Percentiles rank a stretch among this genome's conserved stretches.
These are phyloP conservation scores for Colletotrichum filicis DNA, from an alignment of 2,329 filamentous ascomycete genomes.

Conservation along the genomic window DNA sequence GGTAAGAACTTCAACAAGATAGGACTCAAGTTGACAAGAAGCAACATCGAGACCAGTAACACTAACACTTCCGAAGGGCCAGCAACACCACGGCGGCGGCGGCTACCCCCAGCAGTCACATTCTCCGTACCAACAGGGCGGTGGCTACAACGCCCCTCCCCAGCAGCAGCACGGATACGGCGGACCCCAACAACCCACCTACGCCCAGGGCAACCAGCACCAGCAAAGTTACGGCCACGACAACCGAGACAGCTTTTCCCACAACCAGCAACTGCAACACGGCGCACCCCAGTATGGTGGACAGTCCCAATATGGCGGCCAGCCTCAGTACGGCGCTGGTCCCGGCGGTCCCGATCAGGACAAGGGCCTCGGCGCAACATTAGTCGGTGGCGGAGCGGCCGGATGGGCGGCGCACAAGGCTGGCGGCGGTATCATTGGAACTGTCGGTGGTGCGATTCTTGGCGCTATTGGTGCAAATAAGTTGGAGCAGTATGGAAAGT, in stretches of 20 bases:
- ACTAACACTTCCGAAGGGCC: conserved; percentile 17
- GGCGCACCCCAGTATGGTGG: conserved; percentile 32
- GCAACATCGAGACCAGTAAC: neutral
- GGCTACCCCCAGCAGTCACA: conserved; percentile 35
- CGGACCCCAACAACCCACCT: conserved; percentile 30
- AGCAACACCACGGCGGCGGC: conserved; percentile 34
- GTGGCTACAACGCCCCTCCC: conserved; percentile 35
- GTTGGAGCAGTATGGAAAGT: conserved; percentile 50
- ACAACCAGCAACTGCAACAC: conserved; percentile 37
- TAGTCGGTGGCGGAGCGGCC: conserved; percentile 64
- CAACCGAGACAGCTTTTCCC: conserved; percentile 38
- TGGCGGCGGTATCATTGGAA: conserved; percentile 63
- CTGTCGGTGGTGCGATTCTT: conserved; percentile 60
- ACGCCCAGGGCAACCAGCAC: conserved; percentile 33
- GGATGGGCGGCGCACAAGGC: conserved; percentile 64
- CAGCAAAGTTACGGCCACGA: conserved; percentile 47
- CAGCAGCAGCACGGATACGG: conserved; percentile 32
- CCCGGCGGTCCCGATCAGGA: conserved; percentile 47
- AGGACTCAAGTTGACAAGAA: neutral
- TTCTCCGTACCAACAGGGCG: conserved; percentile 37
- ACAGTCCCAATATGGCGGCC: conserved; percentile 24
- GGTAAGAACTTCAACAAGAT: conserved; percentile 34
- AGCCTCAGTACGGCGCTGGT: conserved; percentile 35
- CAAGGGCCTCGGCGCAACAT: conserved; percentile 66
- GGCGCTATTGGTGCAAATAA: conserved; percentile 67